Base-by-base conservation (phyloP, 345 rosid species). In the Jatropha curcas region DNA sequence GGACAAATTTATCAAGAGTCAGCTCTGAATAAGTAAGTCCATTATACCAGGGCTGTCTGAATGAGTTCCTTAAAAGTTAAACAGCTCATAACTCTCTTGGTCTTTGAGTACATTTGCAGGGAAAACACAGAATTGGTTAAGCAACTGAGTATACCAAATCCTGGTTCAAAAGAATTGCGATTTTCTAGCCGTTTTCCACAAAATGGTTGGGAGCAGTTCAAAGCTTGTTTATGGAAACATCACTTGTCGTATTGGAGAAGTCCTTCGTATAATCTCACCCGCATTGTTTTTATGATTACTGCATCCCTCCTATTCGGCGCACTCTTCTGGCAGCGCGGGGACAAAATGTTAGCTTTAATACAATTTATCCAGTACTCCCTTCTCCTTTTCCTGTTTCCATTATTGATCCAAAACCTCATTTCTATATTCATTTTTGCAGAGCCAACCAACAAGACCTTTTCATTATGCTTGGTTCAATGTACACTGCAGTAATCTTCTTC, bases 221-320 rank as follows among this genome's bases (percentile, higher is more conserved):
- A 82, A 74, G 81, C 82, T 50, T 91, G 93, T 79, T 60, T 93
- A 19, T 91, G 98, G 98, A 93, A 93, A 77, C 92, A 79, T 73
- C 75, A 83, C 39, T 73, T 88, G 48, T 87, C 98, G n/a, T 88
- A 93, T 34, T 93, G 98, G 97, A 88, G 95, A 85, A 89, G 88
- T 66, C 97, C 97, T 58, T 67, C 89, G 10, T 91, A 89, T 79
- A 93, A 93, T 73, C 70, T 92, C 63, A 65, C 51, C 73, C 89
- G 96, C 22, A 67, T 89, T 19, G 14, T 71, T 60, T 82, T 70
- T 58, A 78, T 76, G 2, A 1, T 77, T 1, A 61, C 55, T 7
- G 60, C 89, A 28, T 88, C 97, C 64, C 31, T 89, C 19, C 68
- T 87, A 41, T 86, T 89, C 65, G 97, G 94, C 46, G 3, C 81